Evolutionary conservation across 2,329 filamentous ascomycete genomes (phyloP).

Genomic region (Penicillium fuscoglaucum): DNA sequence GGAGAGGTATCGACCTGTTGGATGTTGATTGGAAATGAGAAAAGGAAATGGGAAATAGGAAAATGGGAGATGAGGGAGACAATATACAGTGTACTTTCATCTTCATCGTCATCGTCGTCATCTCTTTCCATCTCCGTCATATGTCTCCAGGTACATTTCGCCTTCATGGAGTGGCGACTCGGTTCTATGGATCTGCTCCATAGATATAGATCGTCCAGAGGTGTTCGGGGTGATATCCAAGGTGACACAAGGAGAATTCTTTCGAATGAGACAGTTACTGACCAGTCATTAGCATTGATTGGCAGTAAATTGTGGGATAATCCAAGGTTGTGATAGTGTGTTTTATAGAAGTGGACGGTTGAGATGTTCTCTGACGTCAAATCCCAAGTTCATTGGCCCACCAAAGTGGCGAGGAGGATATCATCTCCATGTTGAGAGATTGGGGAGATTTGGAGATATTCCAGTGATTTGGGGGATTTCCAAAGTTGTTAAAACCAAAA

Average conservation of each 20-base stretch:
- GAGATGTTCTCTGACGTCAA: slow-evolving; percentile 6
- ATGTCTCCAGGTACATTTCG: background rate
- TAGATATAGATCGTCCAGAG: background rate
- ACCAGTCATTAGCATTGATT: background rate
- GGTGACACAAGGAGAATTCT: background rate
- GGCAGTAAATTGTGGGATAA: background rate
- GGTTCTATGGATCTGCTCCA: background rate
- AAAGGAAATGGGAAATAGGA: too few species aligned
- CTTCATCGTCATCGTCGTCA: background rate
- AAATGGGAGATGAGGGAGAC: background rate
- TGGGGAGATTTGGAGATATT: too few species aligned
- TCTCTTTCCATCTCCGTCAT: background rate
- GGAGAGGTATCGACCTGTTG: slow-evolving; percentile 19
- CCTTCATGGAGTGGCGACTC: background rate
- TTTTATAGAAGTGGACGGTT: background rate
- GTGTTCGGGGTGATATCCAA: background rate
- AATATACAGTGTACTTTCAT: background rate
- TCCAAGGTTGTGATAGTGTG: background rate
- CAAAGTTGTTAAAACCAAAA: background rate
- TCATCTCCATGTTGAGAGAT: background rate
- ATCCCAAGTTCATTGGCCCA: background rate
- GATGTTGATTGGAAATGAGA: slow-evolving; percentile 2
- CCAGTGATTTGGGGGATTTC: background rate
- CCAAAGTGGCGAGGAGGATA: background rate
- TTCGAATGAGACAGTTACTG: background rate